phyloP scores from a whole-genome alignment of 768 basidiomycete genomes.

The Leccinum pellstonianum region DNA sequence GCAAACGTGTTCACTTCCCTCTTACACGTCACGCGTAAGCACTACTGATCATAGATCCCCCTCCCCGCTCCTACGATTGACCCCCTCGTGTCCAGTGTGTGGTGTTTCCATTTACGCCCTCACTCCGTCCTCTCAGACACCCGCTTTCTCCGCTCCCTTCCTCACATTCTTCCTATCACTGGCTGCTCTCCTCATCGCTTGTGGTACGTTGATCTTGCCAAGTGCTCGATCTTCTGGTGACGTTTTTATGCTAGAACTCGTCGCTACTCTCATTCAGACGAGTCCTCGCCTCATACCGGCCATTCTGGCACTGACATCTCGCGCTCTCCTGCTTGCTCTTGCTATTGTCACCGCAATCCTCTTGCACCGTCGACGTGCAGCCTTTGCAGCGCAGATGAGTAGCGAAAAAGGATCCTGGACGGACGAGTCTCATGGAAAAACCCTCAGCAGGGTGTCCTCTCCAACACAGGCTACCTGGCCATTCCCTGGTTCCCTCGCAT shows the following conservation, averaged over 20 bases:
- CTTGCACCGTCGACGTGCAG: slow-evolving; percentile 1
- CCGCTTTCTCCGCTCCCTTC: slow-evolving; percentile 6
- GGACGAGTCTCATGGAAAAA: slow-evolving; percentile 4
- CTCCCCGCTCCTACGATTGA: background rate
- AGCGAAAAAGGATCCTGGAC: slow-evolving; percentile 16
- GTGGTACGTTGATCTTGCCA: slow-evolving; percentile 23
- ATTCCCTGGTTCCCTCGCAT: slow-evolving; percentile 30
- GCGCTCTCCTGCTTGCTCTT: slow-evolving; percentile 20
- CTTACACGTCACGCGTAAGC: slow-evolving; percentile 26
- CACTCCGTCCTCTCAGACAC: slow-evolving; percentile 3
- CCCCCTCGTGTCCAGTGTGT: slow-evolving; percentile 19
- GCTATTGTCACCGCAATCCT: slow-evolving; percentile 10
- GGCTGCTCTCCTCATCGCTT: slow-evolving; percentile 22
- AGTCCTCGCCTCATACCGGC: slow-evolving; percentile 28
- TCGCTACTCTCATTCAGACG: slow-evolving; percentile 25
- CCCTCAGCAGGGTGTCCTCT: slow-evolving; percentile 25
- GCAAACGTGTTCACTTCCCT: slow-evolving; percentile 18
- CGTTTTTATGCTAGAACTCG: slow-evolving; percentile 17
- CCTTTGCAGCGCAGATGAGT: background rate
- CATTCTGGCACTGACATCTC: slow-evolving; percentile 24
- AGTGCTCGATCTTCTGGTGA: background rate
- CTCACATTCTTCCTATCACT: slow-evolving; percentile 19
- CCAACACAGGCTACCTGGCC: slow-evolving; percentile 34
- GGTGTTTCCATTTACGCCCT: slow-evolving; percentile 27
- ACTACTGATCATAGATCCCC: background rate